Conservation (phyloP, 768 basidiomycete genomes). For the Boletus rubroflammeus region DNA sequence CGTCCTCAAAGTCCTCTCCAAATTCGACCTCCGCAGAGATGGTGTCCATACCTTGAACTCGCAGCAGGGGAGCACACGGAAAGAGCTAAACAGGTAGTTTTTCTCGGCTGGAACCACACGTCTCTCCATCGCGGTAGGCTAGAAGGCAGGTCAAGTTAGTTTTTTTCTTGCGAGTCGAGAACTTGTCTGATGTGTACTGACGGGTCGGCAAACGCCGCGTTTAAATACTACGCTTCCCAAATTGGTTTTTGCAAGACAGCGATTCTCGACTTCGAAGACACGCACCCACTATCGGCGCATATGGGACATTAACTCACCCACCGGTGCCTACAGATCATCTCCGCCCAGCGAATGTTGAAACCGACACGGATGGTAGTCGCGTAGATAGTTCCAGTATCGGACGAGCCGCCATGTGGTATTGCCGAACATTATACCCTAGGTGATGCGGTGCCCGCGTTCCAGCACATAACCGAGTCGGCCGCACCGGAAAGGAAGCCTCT, state of each 20-base stretch:
- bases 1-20: conserved; percentile 95
- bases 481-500: conserved; percentile 1
- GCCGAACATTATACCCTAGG: not conserved
- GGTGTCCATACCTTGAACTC: not conserved
- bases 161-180: not conserved
- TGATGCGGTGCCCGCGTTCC: not conserved
- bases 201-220: conserved; percentile 4
- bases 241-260: not conserved
- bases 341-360: not conserved
- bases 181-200: not conserved
- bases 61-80: not conserved
- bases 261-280: not conserved
- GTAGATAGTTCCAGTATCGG: not conserved
- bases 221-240: not conserved
- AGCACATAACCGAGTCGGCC: not conserved
- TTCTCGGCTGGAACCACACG: not conserved
- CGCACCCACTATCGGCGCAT: not conserved
- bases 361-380: not conserved
- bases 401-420: not conserved
- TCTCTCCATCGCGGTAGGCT: not conserved
- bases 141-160: not conserved
- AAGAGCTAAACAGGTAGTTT: not conserved
- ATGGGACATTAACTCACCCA: not conserved
- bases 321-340: not conserved
- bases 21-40: conserved; percentile 90